Evolutionary conservation across 306 rosid genomes (phyloP), one percentile per base, ranked within the genome.

Genomic region (Myrica gale): DNA sequence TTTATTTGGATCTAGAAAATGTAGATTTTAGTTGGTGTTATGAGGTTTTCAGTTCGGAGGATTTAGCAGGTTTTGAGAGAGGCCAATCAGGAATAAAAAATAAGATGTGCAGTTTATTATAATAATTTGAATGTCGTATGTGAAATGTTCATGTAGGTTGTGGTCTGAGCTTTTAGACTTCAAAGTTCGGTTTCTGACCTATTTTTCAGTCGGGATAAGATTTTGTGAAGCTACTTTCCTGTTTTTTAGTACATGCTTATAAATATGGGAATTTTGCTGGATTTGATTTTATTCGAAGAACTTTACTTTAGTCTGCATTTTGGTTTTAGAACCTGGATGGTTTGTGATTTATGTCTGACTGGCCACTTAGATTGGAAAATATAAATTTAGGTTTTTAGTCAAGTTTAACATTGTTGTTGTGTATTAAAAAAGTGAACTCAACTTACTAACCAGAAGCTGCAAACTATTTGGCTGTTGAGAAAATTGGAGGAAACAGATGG

Each of bases 21-120:
- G 37, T 32, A 32, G 37, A 32, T 32, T 2, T 32, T 32, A 32
- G 37, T 32, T 32, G 37, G 37, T 32, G 37, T 32, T 32, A 32
- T 32, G 37, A 32, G 37, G 37, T 32, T 32, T 32, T 32, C 37
- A 32, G 37, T 32, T 32, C 3, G 67, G 44, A 26, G 0, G 44
- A 37, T 60, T 60, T 60, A 60, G n/a, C 32, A n/a, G 67, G 67
- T 10, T 60, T 32, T 32, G 44, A 32, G n/a, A 9, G 32, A 58
- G 42, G 66, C 66, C 26, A 26, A 11, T 54, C 74, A 12, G 19
- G 51, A 32, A 32, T 68, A 53, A 58, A 78, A 65, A 11, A 47
- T 32, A 32, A 32, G 37, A 23, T 66, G 78, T 9, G 37, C 42
- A 41, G 19, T 72, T 73, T 55, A 67, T 78, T 74, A 8, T 42